phyloP scores from a whole-genome alignment of 257 asterid genomes.

The Phtheirospermum japonicum region DNA sequence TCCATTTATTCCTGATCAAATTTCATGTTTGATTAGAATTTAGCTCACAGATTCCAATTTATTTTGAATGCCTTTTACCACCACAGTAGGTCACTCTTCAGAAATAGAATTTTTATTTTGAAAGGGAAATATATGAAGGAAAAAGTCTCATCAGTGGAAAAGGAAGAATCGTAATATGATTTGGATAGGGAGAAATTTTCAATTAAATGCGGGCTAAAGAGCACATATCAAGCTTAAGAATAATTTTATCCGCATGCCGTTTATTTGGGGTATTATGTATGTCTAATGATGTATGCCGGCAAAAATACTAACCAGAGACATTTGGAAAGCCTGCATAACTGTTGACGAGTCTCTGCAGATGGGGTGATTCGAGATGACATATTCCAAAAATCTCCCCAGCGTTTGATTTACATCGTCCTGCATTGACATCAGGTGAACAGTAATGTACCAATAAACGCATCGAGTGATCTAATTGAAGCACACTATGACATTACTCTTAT shows the following conservation, averaged over 20 bases:
- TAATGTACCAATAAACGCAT: background rate
- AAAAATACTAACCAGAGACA: constrained; percentile 9
- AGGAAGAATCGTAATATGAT: no score
- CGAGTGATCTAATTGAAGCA: background rate
- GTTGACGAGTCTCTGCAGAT: background rate
- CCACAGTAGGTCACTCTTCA: background rate
- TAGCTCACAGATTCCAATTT: background rate
- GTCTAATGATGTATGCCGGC: background rate
- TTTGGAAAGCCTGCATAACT: constrained; percentile 10
- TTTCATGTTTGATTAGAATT: background rate
- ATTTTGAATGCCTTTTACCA: background rate
- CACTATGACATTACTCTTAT: background rate
- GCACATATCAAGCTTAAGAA: background rate
- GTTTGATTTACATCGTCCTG: constrained; percentile 2
- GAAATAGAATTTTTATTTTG: background rate
- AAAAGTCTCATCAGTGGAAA: background rate
- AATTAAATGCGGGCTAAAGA: background rate
- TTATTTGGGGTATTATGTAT: background rate
- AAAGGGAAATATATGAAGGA: background rate
- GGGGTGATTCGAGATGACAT: background rate
- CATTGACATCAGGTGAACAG: background rate
- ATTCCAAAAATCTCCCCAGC: background rate
- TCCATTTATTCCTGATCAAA: background rate
- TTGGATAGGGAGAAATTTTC: background rate
- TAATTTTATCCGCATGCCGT: background rate